Conservation (phyloP, 768 basidiomycete species). For the Suillus spraguei region DNA sequence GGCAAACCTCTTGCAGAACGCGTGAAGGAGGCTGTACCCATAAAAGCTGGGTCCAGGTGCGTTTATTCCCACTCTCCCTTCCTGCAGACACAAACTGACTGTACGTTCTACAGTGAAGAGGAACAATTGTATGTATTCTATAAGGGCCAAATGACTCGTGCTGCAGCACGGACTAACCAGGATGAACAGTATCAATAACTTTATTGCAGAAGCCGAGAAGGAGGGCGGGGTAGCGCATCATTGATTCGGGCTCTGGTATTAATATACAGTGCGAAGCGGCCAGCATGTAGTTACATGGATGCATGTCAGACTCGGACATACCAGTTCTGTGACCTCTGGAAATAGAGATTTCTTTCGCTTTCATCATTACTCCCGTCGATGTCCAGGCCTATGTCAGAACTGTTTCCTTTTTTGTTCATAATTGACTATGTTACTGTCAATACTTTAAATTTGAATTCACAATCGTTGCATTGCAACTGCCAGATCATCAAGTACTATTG, state of each 20-base stretch:
- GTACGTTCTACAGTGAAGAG: slow-evolving; percentile 60
- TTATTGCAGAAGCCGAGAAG: slow-evolving; percentile 84
- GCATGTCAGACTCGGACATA: slow-evolving; percentile 2
- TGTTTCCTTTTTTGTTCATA: slow-evolving; percentile 2
- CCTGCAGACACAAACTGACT: slow-evolving; percentile 12
- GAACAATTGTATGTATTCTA: slow-evolving; percentile 72
- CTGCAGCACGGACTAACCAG: slow-evolving; percentile 45
- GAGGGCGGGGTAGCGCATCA: slow-evolving; percentile 50
- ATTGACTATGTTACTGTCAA: neutral
- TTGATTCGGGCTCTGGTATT: slow-evolving; percentile 16
- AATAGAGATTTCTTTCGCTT: slow-evolving; percentile 1
- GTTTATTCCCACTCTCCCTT: slow-evolving; percentile 29
- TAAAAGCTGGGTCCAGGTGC: slow-evolving; percentile 70
- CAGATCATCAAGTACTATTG: neutral
- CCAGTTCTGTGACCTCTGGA: slow-evolving; percentile 3
- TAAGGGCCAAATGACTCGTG: slow-evolving; percentile 14
- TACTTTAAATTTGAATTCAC: neutral
- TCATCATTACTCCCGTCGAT: neutral
- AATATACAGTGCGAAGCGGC: neutral
- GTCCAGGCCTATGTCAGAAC: neutral
- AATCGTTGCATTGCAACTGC: slow-evolving; percentile 6
- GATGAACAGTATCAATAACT: slow-evolving; percentile 74
- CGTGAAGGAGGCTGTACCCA: slow-evolving; percentile 64
- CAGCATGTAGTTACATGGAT: slow-evolving; percentile 1
- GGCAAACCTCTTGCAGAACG: slow-evolving; percentile 51